Percentiles rank a stretch among this genome's conserved stretches.
phyloP scores from a whole-genome alignment of 163 green algal genomes.

The Smithsoniella earleae region DNA sequence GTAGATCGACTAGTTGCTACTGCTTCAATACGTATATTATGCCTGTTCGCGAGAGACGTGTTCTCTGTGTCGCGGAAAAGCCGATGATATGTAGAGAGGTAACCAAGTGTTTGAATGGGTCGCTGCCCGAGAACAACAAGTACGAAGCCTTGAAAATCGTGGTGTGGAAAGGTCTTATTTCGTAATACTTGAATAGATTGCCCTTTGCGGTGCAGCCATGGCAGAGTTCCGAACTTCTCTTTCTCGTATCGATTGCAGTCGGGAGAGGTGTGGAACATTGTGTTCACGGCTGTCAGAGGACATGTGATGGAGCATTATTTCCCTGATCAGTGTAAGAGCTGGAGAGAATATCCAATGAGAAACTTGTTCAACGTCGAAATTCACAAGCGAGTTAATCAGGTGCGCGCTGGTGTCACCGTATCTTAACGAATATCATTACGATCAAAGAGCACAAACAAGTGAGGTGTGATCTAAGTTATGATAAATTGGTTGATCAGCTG shows the following conservation, averaged over 20 bases:
- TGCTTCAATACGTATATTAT: background rate
- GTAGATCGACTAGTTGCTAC: background rate
- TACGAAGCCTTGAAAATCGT: background rate
- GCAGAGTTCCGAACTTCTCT: constrained; percentile 9
- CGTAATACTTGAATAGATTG: background rate
- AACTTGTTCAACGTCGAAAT: constrained; percentile 8
- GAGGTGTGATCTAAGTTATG: background rate
- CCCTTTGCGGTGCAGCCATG: background rate
- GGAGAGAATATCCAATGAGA: constrained; percentile 13
- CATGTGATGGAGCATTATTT: constrained; percentile 28
- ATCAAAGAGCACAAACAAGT: background rate
- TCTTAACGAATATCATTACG: background rate
- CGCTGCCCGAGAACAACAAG: background rate
- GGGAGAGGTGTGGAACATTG: constrained; percentile 16
- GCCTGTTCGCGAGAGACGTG: background rate
- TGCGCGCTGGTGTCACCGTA: background rate
- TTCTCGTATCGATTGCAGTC: background rate
- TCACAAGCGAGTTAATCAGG: background rate
- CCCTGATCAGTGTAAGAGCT: background rate
- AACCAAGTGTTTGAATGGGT: constrained; percentile 7
- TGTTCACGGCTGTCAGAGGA: constrained; percentile 13
- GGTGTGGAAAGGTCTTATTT: too few species aligned
- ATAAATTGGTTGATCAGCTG: background rate
- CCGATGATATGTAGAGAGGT: constrained; percentile 18
- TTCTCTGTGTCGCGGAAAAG: constrained; percentile 21